Conservation (phyloP, 192 early-diverging fungal species). For the Coemansia sp. region DNA sequence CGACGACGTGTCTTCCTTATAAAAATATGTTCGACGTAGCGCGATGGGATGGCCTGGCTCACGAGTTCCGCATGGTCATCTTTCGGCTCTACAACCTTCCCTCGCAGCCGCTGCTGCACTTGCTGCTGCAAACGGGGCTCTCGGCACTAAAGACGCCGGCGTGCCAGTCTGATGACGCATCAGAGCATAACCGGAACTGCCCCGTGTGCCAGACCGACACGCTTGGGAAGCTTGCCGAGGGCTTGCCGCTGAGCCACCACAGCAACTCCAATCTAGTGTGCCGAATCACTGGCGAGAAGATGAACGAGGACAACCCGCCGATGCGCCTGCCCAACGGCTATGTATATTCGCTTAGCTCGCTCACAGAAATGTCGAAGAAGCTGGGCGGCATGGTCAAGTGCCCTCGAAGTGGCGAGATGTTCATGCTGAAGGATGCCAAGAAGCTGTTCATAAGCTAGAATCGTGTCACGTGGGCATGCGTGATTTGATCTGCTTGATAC, state of each 20-base stretch:
- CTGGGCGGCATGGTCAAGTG: conserved; percentile 69
- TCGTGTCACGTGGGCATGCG: neutral
- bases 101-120: conserved; percentile 75
- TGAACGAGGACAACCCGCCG: conserved; percentile 96
- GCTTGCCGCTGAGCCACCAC: conserved; percentile 89
- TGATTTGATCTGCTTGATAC: neutral
- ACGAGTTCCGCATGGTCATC: conserved; percentile 82
- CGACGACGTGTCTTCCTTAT: conserved; percentile 79
- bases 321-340: conserved; percentile 95
- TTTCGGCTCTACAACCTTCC: conserved; percentile 89
- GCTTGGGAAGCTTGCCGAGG: conserved; percentile 79
- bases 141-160: conserved; percentile 89
- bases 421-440: conserved; percentile 59
- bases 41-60: conserved; percentile 77
- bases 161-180: conserved; percentile 64
- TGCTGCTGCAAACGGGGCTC: conserved; percentile 93
- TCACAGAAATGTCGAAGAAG: conserved; percentile 66
- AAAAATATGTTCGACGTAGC: conserved; percentile 55
- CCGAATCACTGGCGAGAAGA: conserved; percentile 84
- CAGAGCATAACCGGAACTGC: conserved; percentile 88
- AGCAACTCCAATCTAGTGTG: conserved; percentile 95
- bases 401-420: conserved; percentile 64
- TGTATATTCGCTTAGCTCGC: conserved; percentile 82
- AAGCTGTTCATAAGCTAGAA: conserved; percentile 74
- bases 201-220: conserved; percentile 88